Evolutionary conservation across 345 rosid species (phyloP).

Genomic region (Aquilaria yunnanensis): DNA sequence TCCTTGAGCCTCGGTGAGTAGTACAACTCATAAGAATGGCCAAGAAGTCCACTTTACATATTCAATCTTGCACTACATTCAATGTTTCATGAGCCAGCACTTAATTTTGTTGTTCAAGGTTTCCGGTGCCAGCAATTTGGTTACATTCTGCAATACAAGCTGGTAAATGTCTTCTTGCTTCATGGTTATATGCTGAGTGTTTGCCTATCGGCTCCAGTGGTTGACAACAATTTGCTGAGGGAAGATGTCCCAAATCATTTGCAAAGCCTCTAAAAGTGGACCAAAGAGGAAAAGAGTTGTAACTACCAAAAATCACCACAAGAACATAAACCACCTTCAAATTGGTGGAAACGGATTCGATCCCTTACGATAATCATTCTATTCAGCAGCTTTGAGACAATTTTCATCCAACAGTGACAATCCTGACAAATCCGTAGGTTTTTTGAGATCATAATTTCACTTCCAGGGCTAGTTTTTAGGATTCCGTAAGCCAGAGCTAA

Average conservation of each 20-base stretch:
- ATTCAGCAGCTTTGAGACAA: slow-evolving; percentile 48
- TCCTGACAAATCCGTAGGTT: slow-evolving; percentile 75
- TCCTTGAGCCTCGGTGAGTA: too few relatives aligned
- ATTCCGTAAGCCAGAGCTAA: slow-evolving; percentile 74
- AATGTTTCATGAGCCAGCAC: too few relatives aligned
- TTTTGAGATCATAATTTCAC: slow-evolving; percentile 59
- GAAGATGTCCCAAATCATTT: too few relatives aligned
- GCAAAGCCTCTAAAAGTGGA: too few relatives aligned
- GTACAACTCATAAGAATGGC: too few relatives aligned
- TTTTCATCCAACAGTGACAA: slow-evolving; percentile 74
- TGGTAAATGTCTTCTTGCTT: not conserved
- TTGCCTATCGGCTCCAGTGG: not conserved
- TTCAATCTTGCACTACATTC: too few relatives aligned
- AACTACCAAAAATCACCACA: slow-evolving; percentile 70
- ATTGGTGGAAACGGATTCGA: slow-evolving; percentile 70
- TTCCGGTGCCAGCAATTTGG: not conserved
- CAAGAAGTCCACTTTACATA: too few relatives aligned
- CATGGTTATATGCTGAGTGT: not conserved
- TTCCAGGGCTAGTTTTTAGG: slow-evolving; percentile 64
- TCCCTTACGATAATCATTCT: slow-evolving; percentile 71
- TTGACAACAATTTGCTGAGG: not conserved
- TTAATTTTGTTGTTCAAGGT: too few relatives aligned
- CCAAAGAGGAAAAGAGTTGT: not conserved
- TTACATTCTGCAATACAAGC: not conserved
- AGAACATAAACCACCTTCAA: slow-evolving; percentile 76